phyloP scores from a whole-genome alignment of 345 rosid genomes.

The Brassica rapa region DNA sequence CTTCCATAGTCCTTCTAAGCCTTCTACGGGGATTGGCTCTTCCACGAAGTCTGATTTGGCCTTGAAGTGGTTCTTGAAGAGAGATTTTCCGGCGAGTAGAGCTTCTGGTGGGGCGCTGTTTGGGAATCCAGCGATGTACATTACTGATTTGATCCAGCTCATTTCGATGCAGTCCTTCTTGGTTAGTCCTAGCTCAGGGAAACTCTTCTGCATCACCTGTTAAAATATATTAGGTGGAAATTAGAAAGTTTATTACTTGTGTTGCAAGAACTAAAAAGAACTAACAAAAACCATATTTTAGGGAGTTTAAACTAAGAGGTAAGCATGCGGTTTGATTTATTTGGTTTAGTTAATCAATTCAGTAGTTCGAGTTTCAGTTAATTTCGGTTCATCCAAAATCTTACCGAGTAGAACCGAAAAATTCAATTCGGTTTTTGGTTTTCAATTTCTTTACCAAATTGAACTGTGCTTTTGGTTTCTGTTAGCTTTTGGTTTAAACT shows the following conservation, averaged over 20 bases:
- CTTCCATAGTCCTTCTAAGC: slow-evolving; percentile 39
- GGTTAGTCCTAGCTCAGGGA: slow-evolving; percentile 68
- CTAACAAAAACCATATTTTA: neutral
- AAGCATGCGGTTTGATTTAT: neutral
- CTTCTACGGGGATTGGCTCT: slow-evolving; percentile 41
- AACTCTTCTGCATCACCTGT: slow-evolving; percentile 52
- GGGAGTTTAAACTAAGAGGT: neutral
- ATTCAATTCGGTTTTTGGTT: neutral
- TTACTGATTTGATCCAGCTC: slow-evolving; percentile 68
- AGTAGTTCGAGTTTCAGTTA: neutral
- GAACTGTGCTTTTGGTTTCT: too few species aligned
- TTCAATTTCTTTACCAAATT: too few species aligned
- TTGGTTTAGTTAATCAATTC: neutral
- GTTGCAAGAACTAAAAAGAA: neutral
- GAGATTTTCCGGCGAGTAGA: slow-evolving; percentile 56
- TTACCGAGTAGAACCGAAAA: neutral
- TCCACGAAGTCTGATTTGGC: slow-evolving; percentile 74
- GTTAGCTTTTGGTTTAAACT: neutral
- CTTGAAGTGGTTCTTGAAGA: slow-evolving; percentile 58
- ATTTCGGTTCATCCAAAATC: neutral
- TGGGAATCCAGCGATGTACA: slow-evolving; percentile 61
- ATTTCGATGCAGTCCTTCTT: slow-evolving; percentile 53
- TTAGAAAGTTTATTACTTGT: neutral
- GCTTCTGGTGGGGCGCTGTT: slow-evolving; percentile 46
- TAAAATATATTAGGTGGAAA: neutral